A percentile compares a stretch with the other conserved stretches of the same genome.
Evolutionary conservation across 306 rosid genomes (phyloP).

Genomic region (Malus asiatica): DNA sequence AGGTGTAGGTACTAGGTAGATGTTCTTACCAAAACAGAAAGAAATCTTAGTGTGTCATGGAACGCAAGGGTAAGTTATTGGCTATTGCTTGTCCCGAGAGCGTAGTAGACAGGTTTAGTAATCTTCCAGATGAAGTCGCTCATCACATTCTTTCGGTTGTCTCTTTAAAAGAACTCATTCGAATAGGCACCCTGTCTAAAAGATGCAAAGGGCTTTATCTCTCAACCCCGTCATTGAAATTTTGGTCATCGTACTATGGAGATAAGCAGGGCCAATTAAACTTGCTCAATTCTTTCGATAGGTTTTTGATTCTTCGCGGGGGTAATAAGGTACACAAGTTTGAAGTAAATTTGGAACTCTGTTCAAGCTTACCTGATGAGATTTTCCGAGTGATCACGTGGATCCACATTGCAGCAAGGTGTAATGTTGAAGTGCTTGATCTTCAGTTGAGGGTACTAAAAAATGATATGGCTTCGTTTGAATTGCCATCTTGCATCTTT

Average conservation of each 20-base stretch:
- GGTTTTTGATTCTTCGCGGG: neutral
- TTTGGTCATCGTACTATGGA: neutral
- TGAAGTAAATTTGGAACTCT: neutral
- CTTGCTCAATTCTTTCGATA: neutral
- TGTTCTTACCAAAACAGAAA: too few relatives aligned
- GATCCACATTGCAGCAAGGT: neutral
- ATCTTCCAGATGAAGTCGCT: neutral
- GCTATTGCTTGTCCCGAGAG: neutral
- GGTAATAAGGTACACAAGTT: neutral
- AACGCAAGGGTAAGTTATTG: neutral
- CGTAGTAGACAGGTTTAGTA: neutral
- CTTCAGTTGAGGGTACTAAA: neutral
- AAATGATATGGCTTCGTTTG: neutral
- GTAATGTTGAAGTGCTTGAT: conserved; percentile 2
- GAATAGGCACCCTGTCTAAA: neutral
- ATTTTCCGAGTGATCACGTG: neutral
- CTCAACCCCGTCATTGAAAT: neutral
- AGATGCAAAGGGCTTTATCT: neutral
- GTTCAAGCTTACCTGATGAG: neutral
- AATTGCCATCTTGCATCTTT: neutral
- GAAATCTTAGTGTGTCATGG: neutral
- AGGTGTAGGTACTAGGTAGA: neutral
- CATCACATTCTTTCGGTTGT: neutral
- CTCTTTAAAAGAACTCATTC: neutral
- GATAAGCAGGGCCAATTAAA: neutral